phyloP scores from a whole-genome alignment of 805 yeast species.

The Cyberlindnera sargentensis region DNA sequence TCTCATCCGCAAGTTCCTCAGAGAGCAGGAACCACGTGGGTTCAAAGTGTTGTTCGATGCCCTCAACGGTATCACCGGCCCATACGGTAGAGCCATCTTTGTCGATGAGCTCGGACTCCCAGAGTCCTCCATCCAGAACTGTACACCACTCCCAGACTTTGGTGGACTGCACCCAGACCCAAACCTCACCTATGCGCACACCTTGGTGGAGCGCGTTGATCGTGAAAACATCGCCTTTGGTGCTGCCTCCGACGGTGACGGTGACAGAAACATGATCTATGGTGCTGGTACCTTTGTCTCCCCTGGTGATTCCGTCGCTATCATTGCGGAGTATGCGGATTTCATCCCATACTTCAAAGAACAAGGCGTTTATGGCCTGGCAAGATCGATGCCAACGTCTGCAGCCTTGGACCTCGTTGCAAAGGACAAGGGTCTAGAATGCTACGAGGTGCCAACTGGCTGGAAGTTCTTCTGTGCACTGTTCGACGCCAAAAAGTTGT shows the following conservation, averaged over 20 bases:
- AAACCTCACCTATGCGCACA: slow-evolving; percentile 86
- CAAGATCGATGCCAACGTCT: slow-evolving; percentile 96
- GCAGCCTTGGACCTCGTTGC: slow-evolving; percentile 93
- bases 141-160: slow-evolving; percentile 75
- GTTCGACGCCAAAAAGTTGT: slow-evolving; percentile 86
- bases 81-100: slow-evolving; percentile 83
- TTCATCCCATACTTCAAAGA: slow-evolving; percentile 87
- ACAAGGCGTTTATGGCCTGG: slow-evolving; percentile 85
- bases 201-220: slow-evolving; percentile 85
- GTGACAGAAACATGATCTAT: slow-evolving; percentile 97
- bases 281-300: slow-evolving; percentile 93
- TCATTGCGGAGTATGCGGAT: slow-evolving; percentile 89
- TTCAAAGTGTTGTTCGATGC: slow-evolving; percentile 84
- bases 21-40: slow-evolving; percentile 34
- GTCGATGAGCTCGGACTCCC: slow-evolving; percentile 80
- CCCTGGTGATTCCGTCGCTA: slow-evolving; percentile 98
- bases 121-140: slow-evolving; percentile 66
- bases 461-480: slow-evolving; percentile 98
- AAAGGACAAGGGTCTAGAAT: slow-evolving; percentile 57
- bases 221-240: slow-evolving; percentile 79
- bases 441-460: slow-evolving; percentile 97
- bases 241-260: slow-evolving; percentile 99
- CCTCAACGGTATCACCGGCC: slow-evolving; percentile 94
- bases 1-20: slow-evolving; percentile 66
- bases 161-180: slow-evolving; percentile 99